Evolutionary conservation across 1,139 yeast genomes (phyloP), one percentile per base, ranked within the genome.

Genomic region (Lodderomyces elongisporus): DNA sequence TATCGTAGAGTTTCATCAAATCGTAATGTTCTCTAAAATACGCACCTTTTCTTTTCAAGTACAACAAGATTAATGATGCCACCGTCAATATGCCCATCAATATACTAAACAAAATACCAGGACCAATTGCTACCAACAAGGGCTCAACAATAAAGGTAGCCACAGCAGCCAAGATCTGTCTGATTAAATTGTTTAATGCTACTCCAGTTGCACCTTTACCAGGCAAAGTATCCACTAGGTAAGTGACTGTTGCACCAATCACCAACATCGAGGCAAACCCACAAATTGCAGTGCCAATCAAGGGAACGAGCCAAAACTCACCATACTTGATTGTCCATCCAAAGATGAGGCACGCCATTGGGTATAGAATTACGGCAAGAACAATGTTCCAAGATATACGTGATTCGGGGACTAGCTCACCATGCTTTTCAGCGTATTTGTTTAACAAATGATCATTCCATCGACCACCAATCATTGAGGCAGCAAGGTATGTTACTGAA

Each of bases 171-270:
- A 84, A 61, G 1, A 77, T 61, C 66, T 79, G 84, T 47, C 95
- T 67, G 25, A 81, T 64, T 40, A 87, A 67, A 49, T 85, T 87
- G 49, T 84, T 85, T 37, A 87, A 56, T 0, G 95, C 95, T 28
- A 85, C 85, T 1, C 94, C 95, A 0, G 94, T 83, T 4, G 95
- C 89, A 25, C 95, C 95, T 47, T 81, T 71, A 0, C 95, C 95
- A 0, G 95, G 95, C 33, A 87, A 65, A 0, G 88, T 77, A 52
- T 87, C 95, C 2, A 87, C 89, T 38, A 87, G 60, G 51, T 85
- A 87, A 0, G 95, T 85, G 4, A 82, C 76, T 0, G 88, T 80
- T 6, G 85, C 77, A 1, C 94, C 93, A 43, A 85, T 84, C 5
- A 84, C 77, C 57, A 85, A 74, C 94, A 85, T 84, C 16, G 87